Conservation (phyloP, 768 basidiomycete species). For the Strobilomyces confusus region DNA sequence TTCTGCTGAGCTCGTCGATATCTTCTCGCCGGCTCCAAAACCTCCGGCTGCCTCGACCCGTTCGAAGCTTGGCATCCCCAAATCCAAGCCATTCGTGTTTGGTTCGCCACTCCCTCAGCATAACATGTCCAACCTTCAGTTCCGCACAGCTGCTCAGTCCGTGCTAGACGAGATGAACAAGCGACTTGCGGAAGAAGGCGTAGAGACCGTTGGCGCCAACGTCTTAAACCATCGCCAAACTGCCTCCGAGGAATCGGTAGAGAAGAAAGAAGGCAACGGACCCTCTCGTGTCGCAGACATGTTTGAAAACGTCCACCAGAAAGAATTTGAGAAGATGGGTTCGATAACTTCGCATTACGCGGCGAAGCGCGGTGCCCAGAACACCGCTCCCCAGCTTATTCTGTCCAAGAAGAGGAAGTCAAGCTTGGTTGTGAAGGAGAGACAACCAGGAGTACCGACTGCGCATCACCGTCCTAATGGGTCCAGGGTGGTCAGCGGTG, state of each 20-base stretch:
- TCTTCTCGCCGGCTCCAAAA: slow-evolving; percentile 40
- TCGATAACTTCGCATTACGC: slow-evolving; percentile 59
- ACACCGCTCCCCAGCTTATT: slow-evolving; percentile 17
- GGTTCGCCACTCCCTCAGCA: slow-evolving; percentile 70
- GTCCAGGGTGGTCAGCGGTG: slow-evolving; percentile 23
- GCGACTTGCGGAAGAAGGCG: slow-evolving; percentile 56
- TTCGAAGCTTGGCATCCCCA: slow-evolving; percentile 21
- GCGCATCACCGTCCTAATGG: slow-evolving; percentile 23
- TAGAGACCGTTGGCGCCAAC: slow-evolving; percentile 43
- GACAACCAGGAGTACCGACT: slow-evolving; percentile 12
- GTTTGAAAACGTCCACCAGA: slow-evolving; percentile 60
- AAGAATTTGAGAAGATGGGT: slow-evolving; percentile 73
- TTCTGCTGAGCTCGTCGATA: slow-evolving; percentile 29
- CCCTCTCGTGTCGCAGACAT: slow-evolving; percentile 26
- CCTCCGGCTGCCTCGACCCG: slow-evolving; percentile 13
- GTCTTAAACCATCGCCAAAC: slow-evolving; percentile 37
- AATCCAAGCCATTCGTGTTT: slow-evolving; percentile 61
- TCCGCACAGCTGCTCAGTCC: slow-evolving; percentile 60
- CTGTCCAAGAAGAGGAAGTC: slow-evolving; percentile 45
- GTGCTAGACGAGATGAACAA: slow-evolving; percentile 83
- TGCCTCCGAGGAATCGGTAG: slow-evolving; percentile 1
- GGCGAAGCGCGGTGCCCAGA: slow-evolving; percentile 33
- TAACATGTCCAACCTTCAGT: slow-evolving; percentile 59
- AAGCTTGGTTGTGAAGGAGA: slow-evolving; percentile 40
- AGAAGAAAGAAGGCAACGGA: slow-evolving; percentile 23